Evolutionary conservation across 129 eudicot genomes (phyloP).

Genomic region (Ambrosia trifida): DNA sequence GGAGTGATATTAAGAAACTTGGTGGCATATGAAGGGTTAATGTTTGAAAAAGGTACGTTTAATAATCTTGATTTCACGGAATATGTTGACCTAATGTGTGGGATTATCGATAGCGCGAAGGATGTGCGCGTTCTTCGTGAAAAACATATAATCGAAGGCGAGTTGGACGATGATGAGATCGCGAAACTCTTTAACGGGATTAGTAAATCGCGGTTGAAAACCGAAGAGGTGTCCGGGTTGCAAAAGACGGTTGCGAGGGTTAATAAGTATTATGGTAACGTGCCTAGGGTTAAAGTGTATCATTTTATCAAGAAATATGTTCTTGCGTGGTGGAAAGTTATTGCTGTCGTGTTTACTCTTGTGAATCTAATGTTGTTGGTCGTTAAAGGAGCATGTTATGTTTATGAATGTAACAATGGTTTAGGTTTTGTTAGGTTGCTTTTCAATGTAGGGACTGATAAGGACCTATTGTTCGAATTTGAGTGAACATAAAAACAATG

Average conservation of each 20-base stretch:
- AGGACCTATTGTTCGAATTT: not conserved
- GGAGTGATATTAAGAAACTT: constrained; percentile 35
- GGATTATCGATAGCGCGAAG: constrained; percentile 36
- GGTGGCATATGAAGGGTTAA: constrained; percentile 40
- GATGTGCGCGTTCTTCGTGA: constrained; percentile 37
- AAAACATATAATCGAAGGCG: constrained; percentile 38
- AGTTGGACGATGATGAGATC: constrained; percentile 33
- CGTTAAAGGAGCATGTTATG: constrained; percentile 24
- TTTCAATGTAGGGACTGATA: not conserved
- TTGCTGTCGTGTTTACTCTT: constrained; percentile 32
- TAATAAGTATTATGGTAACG: constrained; percentile 35
- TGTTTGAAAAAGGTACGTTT: constrained; percentile 25
- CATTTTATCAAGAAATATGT: constrained; percentile 35
- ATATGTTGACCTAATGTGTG: constrained; percentile 44
- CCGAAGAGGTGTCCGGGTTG: constrained; percentile 31
- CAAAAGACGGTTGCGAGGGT: constrained; percentile 33
- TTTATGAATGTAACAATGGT: constrained; percentile 28
- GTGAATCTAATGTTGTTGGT: constrained; percentile 33
- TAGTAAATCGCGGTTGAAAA: constrained; percentile 26
- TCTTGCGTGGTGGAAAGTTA: constrained; percentile 38
- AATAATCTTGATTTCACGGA: constrained; percentile 35
- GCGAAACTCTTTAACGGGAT: constrained; percentile 38
- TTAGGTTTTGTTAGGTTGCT: constrained; percentile 18
- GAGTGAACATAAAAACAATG: not conserved
- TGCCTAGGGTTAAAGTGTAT: constrained; percentile 37